Conservation (phyloP, 2,329 filamentous ascomycete species). For the Hypomyces rosellus region DNA sequence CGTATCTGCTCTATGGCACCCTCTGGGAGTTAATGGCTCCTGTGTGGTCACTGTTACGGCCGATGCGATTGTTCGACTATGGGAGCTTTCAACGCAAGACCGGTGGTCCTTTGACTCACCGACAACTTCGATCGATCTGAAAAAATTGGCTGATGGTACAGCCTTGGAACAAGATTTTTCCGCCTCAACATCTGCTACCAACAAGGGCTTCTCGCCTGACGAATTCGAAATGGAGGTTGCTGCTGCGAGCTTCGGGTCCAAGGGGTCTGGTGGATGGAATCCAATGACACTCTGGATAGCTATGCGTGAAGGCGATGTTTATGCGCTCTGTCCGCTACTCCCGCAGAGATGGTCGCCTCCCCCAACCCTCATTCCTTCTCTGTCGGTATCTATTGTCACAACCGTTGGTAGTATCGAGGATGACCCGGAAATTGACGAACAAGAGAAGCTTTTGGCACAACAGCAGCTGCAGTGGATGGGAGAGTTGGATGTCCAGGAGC, state of each 20-base stretch:
- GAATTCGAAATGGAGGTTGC: slow-evolving; percentile 91
- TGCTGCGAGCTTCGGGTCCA: slow-evolving; percentile 69
- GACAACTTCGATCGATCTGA: slow-evolving; percentile 76
- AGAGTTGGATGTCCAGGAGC: slow-evolving; percentile 58
- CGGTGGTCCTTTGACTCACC: slow-evolving; percentile 83
- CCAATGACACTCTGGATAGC: slow-evolving; percentile 95
- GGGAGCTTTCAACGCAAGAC: slow-evolving; percentile 81
- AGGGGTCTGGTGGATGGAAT: slow-evolving; percentile 75
- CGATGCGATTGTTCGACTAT: slow-evolving; percentile 81
- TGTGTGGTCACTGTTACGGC: slow-evolving; percentile 83
- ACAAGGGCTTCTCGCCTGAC: slow-evolving; percentile 81
- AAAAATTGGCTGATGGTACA: slow-evolving; percentile 79
- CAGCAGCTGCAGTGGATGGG: slow-evolving; percentile 64
- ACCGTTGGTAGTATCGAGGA: slow-evolving; percentile 60
- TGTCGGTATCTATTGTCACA: slow-evolving; percentile 76
- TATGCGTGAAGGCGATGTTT: slow-evolving; percentile 91
- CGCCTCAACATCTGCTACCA: slow-evolving; percentile 66
- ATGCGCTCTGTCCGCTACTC: slow-evolving; percentile 84
- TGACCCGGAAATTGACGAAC: slow-evolving; percentile 46
- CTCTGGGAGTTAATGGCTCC: slow-evolving; percentile 72
- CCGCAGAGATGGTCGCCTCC: slow-evolving; percentile 80
- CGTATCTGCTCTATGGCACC: slow-evolving; percentile 84
- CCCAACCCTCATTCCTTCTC: slow-evolving; percentile 68
- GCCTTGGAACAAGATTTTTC: slow-evolving; percentile 77
- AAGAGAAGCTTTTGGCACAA: slow-evolving; percentile 51